A percentile compares a stretch with the other conserved stretches of the same genome.
phyloP scores from a whole-genome alignment of 1,139 yeast species.

The Hanseniaspora sp. region DNA sequence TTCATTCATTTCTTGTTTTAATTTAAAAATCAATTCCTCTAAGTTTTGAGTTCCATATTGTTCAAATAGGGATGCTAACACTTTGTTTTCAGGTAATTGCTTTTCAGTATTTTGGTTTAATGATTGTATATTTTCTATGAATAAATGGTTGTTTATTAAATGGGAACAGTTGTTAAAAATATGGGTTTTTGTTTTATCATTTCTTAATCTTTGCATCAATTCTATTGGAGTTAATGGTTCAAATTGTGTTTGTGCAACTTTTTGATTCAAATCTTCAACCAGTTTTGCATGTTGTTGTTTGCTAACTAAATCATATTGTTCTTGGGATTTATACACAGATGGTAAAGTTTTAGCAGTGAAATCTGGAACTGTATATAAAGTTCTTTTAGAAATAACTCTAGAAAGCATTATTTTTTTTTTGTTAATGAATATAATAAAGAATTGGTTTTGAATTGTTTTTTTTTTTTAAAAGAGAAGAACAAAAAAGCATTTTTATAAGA shows the following conservation, averaged over 20 bases:
- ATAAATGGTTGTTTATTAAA: slow-evolving; percentile 84
- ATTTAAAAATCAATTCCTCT: slow-evolving; percentile 32
- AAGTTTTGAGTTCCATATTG: slow-evolving; percentile 23
- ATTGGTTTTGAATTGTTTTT: no score
- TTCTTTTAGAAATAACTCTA: slow-evolving; percentile 20
- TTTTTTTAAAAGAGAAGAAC: no score
- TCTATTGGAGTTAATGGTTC: slow-evolving; percentile 74
- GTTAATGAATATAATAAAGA: not conserved
- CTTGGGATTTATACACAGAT: slow-evolving; percentile 68
- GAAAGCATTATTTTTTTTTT: not conserved
- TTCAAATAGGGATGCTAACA: slow-evolving; percentile 13
- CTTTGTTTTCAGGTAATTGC: slow-evolving; percentile 28
- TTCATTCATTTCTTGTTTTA: slow-evolving; percentile 37
- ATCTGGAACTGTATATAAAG: slow-evolving; percentile 56
- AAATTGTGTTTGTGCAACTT: slow-evolving; percentile 67
- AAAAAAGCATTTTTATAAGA: no score
- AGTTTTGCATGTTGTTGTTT: not conserved
- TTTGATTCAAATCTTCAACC: slow-evolving; percentile 49
- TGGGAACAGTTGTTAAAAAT: slow-evolving; percentile 83
- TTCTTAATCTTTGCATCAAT: slow-evolving; percentile 61
- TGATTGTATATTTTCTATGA: slow-evolving; percentile 53
- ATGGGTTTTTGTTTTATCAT: slow-evolving; percentile 55
- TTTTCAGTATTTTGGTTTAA: slow-evolving; percentile 29
- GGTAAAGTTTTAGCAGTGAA: slow-evolving; percentile 42
- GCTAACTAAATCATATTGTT: slow-evolving; percentile 53